Percentiles rank a stretch among this genome's conserved stretches.
phyloP scores from a whole-genome alignment of 495 filamentous ascomycete species.

The Beverwykella pulmonaria region DNA sequence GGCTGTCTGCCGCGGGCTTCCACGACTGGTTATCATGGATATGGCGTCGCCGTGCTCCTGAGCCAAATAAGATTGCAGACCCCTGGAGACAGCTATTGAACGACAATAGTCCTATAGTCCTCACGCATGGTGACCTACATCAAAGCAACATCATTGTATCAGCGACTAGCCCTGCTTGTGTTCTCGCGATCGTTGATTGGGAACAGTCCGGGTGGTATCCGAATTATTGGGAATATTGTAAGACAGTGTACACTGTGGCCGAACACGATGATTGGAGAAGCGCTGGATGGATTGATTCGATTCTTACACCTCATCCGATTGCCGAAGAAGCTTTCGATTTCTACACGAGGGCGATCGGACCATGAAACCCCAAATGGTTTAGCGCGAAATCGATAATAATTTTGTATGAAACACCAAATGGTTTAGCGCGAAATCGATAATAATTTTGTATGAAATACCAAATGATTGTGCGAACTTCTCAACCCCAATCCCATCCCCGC shows the following conservation, averaged over 20 bases:
- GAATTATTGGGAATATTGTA: slow-evolving; percentile 54
- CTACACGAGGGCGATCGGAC: not conserved
- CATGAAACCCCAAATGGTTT: too few species aligned
- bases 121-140: slow-evolving; percentile 51
- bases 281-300: not conserved
- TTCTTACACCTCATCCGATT: not conserved
- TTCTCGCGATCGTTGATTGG: slow-evolving; percentile 50
- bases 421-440: too few species aligned
- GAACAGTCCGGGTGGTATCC: slow-evolving; percentile 50
- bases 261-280: not conserved
- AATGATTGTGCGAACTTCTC: not conserved
- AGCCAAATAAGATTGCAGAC: slow-evolving; percentile 23
- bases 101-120: slow-evolving; percentile 42
- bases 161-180: slow-evolving; percentile 37
- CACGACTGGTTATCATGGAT: slow-evolving; percentile 35
- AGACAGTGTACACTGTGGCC: slow-evolving; percentile 39
- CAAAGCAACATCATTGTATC: slow-evolving; percentile 49
- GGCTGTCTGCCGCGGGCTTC: slow-evolving; percentile 14
- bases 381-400: too few species aligned
- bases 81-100: slow-evolving; percentile 26
- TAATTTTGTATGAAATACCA: too few species aligned
- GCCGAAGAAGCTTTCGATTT: not conserved
- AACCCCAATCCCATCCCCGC: not conserved
- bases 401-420: too few species aligned
- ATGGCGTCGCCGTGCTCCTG: slow-evolving; percentile 14